Conservation (phyloP, 1,284 basidiomycete species). For the Trichosporon ovoides region DNA sequence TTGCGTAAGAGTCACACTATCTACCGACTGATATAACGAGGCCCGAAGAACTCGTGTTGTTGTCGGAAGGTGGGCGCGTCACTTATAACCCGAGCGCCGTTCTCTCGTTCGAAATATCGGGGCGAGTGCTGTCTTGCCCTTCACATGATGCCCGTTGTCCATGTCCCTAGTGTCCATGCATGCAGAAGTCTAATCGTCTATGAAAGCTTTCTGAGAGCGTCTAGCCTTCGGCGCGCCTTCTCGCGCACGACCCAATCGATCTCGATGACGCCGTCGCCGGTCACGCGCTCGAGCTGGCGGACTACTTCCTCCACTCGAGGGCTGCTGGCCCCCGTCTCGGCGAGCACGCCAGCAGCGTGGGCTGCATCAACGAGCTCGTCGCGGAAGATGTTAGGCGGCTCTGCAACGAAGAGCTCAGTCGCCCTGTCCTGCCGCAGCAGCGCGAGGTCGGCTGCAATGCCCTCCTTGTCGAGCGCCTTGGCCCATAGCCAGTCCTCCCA, state of each 20-base stretch:
- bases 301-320: background rate
- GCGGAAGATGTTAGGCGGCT: conserved; percentile 45
- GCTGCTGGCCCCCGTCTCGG: background rate
- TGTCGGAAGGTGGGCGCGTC: too few species aligned
- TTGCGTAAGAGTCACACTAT: too few species aligned
- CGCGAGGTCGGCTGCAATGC: conserved; percentile 15
- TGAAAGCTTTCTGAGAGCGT: background rate
- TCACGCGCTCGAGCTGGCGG: background rate
- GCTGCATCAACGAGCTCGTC: conserved; percentile 30
- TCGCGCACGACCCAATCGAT: background rate
- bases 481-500: conserved; percentile 32
- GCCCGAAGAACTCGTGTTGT: too few species aligned
- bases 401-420: conserved; percentile 39
- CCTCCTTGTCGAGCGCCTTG: conserved; percentile 11
- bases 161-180: background rate
- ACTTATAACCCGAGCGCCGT: too few species aligned
- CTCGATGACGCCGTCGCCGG: background rate
- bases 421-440: background rate
- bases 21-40: too few species aligned
- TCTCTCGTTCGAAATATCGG: too few species aligned
- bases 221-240: background rate
- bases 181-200: background rate
- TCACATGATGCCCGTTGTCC: too few species aligned
- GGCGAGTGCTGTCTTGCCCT: too few species aligned
- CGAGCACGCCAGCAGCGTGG: conserved; percentile 24